phyloP scores from a whole-genome alignment of 2,329 filamentous ascomycete genomes.

The Pyrenophora tritici-repentis region DNA sequence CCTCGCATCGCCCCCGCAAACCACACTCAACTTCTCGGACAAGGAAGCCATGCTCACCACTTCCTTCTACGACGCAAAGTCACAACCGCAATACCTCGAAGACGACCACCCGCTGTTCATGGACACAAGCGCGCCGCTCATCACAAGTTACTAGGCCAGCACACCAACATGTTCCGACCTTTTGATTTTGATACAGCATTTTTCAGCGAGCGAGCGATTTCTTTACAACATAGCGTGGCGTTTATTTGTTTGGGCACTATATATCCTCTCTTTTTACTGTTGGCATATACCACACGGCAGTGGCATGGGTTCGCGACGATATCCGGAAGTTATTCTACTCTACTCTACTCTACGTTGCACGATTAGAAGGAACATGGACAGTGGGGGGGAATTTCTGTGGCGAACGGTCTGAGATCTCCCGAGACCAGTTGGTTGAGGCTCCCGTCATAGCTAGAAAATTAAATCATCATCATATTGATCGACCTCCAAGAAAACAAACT shows the following conservation, averaged over 20 bases:
- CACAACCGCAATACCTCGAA: constrained; percentile 45
- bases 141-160: constrained; percentile 47
- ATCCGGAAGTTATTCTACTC: constrained; percentile 27
- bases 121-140: constrained; percentile 48
- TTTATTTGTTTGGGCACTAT: constrained; percentile 37
- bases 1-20: constrained; percentile 53
- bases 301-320: constrained; percentile 12
- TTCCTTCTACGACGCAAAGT: constrained; percentile 50
- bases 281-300: constrained; percentile 19
- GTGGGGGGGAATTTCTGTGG: constrained; percentile 11
- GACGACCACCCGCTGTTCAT: constrained; percentile 49
- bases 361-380: constrained; percentile 9
- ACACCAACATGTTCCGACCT: constrained; percentile 30
- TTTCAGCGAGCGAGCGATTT: constrained; percentile 47
- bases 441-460: constrained; percentile 32
- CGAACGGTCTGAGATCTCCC: constrained; percentile 32
- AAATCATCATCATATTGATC: constrained; percentile 20
- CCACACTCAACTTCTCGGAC: constrained; percentile 52
- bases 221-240: constrained; percentile 33
- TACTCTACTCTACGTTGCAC: constrained; percentile 32
- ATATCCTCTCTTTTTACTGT: constrained; percentile 24
- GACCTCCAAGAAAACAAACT: constrained; percentile 16
- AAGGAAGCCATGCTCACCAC: constrained; percentile 56
- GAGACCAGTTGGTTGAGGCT: constrained; percentile 29
- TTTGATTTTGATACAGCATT: constrained; percentile 45